phyloP scores from a whole-genome alignment of 768 basidiomycete genomes.

The Nidula microcarpa region DNA sequence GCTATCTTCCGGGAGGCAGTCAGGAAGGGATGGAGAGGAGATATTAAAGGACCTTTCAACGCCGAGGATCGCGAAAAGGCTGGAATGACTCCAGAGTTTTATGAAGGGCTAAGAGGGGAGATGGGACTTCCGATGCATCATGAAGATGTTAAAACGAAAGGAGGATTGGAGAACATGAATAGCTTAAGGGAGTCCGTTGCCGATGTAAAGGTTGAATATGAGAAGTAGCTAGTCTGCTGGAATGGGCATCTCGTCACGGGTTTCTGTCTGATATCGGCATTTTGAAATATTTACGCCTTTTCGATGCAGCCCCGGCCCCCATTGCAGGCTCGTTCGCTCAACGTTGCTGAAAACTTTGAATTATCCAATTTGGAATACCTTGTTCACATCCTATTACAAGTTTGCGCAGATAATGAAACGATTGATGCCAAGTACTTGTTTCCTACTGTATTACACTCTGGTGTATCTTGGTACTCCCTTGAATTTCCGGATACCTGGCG shows the following conservation, averaged over 20 bases:
- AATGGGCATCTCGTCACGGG: too few species aligned
- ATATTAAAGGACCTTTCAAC: constrained; percentile 83
- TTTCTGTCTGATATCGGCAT: too few species aligned
- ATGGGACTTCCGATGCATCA: constrained; percentile 26
- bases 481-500: neutral
- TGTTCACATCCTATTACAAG: too few species aligned
- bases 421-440: too few species aligned
- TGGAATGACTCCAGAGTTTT: constrained; percentile 69
- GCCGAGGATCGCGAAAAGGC: constrained; percentile 68
- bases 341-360: too few species aligned
- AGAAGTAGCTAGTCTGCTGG: neutral
- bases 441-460: too few species aligned
- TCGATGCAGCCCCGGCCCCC: too few species aligned
- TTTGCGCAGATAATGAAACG: too few species aligned
- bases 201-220: neutral
- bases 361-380: too few species aligned
- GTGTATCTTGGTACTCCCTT: neutral
- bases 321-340: too few species aligned
- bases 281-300: too few species aligned
- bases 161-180: neutral
- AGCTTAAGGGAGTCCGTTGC: neutral
- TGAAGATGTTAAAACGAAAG: constrained; percentile 1
- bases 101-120: constrained; percentile 67
- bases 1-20: constrained; percentile 70
- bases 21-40: constrained; percentile 63